Conservation (phyloP, 2,329 filamentous ascomycete species). For the Ilyonectria destructans region DNA sequence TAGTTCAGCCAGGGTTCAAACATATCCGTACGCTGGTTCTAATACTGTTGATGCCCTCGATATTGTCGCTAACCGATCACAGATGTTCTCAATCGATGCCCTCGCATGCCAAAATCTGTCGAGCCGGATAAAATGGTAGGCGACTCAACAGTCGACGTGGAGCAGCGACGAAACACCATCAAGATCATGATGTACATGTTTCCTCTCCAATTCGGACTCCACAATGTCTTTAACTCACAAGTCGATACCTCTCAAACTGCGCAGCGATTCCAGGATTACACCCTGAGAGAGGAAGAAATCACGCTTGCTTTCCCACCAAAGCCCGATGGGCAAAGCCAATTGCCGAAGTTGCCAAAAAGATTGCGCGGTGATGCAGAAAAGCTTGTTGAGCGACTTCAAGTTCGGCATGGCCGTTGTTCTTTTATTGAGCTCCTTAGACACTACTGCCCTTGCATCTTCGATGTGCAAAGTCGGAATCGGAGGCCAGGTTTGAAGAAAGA, state of each 20-base stretch:
- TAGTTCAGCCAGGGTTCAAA: slow-evolving; percentile 81
- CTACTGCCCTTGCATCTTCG: slow-evolving; percentile 78
- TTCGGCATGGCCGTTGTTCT: slow-evolving; percentile 81
- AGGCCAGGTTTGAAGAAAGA: slow-evolving; percentile 28
- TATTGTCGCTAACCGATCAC: slow-evolving; percentile 38
- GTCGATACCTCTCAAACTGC: slow-evolving; percentile 77
- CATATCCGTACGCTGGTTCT: slow-evolving; percentile 79
- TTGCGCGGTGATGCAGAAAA: slow-evolving; percentile 74
- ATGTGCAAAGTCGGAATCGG: slow-evolving; percentile 34
- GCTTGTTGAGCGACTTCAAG: slow-evolving; percentile 79
- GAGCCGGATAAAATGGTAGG: not conserved
- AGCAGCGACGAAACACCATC: slow-evolving; percentile 66
- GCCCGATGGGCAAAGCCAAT: slow-evolving; percentile 24
- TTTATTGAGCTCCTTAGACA: slow-evolving; percentile 85
- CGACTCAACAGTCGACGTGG: slow-evolving; percentile 16
- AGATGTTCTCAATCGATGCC: slow-evolving; percentile 88
- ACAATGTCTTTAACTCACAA: slow-evolving; percentile 89
- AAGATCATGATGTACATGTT: slow-evolving; percentile 95
- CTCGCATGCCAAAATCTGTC: slow-evolving; percentile 36
- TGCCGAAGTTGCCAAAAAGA: slow-evolving; percentile 72
- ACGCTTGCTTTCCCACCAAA: slow-evolving; percentile 46
- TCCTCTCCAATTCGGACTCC: slow-evolving; percentile 88
- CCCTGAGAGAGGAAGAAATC: slow-evolving; percentile 88
- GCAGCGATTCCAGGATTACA: slow-evolving; percentile 88
- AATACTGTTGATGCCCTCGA: too few relatives aligned